Conservation (phyloP, 257 asterid genomes). For the Nicotiana paniculata region DNA sequence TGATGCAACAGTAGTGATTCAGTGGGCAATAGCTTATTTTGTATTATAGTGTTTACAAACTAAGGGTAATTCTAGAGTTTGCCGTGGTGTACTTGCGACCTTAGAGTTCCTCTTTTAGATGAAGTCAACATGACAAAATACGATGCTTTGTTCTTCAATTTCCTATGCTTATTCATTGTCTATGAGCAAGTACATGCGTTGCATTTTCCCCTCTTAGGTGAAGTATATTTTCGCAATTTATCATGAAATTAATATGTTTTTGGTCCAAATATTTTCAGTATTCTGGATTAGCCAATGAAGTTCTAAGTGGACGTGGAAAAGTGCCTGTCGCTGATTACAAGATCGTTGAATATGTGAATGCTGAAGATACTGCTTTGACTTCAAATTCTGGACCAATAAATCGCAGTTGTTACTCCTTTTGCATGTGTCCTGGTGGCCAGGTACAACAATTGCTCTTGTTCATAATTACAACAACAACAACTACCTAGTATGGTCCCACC, state of each 20-base stretch:
- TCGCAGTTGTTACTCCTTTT: constrained; percentile 89
- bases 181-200: background rate
- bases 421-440: constrained; percentile 99
- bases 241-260: background rate
- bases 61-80: background rate
- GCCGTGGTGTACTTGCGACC: background rate
- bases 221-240: background rate
- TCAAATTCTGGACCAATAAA: constrained; percentile 27
- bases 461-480: too few species aligned
- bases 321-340: constrained; percentile 98
- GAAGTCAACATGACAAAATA: background rate
- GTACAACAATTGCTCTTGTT: constrained; percentile 20
- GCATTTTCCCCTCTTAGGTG: background rate
- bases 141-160: background rate
- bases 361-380: constrained; percentile 17
- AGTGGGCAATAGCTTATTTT: background rate
- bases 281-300: constrained; percentile 73
- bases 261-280: constrained; percentile 43
- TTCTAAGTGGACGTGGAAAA: constrained; percentile 77
- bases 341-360: constrained; percentile 56
- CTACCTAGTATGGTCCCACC: too few species aligned
- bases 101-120: background rate
- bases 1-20: background rate
- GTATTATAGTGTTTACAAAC: background rate
- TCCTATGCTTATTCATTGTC: background rate